Evolutionary conservation across 2,329 filamentous ascomycete species (phyloP).

Genomic region (Colletotrichum sp.): DNA sequence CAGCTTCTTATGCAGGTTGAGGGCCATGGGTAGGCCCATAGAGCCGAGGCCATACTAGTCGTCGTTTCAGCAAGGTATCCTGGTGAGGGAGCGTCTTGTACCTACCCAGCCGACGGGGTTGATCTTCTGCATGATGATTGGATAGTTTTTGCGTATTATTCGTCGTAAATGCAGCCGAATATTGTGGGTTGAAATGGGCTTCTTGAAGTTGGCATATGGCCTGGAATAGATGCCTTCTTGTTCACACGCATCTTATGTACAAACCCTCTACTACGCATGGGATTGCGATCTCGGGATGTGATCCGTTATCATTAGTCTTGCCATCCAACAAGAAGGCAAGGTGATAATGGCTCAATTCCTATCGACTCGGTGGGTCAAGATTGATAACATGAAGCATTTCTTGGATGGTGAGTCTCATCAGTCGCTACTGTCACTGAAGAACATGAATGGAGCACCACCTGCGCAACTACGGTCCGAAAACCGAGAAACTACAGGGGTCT

Average conservation of each 20-base stretch:
- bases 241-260: not conserved
- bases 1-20: conserved; percentile 38
- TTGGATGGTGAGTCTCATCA: not conserved
- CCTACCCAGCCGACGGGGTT: conserved; percentile 2
- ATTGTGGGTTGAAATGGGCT: not conserved
- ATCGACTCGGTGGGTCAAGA: not conserved
- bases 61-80: not conserved
- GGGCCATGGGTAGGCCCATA: conserved; percentile 56
- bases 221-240: not conserved
- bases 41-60: conserved; percentile 46
- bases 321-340: too few species aligned
- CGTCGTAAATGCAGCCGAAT: not conserved
- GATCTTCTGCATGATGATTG: not conserved
- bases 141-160: not conserved
- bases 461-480: not conserved
- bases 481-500: not conserved
- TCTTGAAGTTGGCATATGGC: not conserved
- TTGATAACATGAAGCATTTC: not conserved
- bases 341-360: not conserved
- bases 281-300: not conserved
- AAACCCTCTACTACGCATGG: not conserved
- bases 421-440: not conserved
- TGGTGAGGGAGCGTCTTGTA: not conserved
- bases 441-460: not conserved
- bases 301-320: not conserved